phyloP scores from a whole-genome alignment of 495 filamentous ascomycete species.

The Entonaema liquescens region DNA sequence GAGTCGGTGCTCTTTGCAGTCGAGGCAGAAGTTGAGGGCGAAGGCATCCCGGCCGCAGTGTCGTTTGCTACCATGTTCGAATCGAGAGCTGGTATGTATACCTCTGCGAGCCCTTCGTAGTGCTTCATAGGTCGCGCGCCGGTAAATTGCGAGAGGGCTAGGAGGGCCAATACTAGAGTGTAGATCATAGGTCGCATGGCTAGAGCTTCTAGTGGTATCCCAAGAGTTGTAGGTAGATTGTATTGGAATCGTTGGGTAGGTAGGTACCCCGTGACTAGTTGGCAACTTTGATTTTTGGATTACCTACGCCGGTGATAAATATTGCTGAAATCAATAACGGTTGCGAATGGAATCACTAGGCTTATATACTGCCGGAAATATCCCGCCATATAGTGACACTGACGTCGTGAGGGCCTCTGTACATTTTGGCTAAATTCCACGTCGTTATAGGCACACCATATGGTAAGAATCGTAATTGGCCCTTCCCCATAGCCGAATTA shows the following conservation, averaged over 20 bases:
- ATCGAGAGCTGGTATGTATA: slow-evolving; percentile 18
- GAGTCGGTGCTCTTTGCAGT: neutral
- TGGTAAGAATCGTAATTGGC: slow-evolving; percentile 15
- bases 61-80: slow-evolving; percentile 27
- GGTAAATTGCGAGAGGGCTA: neutral
- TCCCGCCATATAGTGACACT: neutral
- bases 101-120: slow-evolving; percentile 19
- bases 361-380: slow-evolving; percentile 12
- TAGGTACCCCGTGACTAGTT: neutral
- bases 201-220: neutral
- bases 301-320: neutral
- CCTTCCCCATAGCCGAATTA: slow-evolving; percentile 16
- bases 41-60: neutral
- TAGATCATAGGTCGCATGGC: slow-evolving; percentile 3
- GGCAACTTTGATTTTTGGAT: neutral
- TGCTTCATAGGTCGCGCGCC: slow-evolving; percentile 1
- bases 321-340: neutral
- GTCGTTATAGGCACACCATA: slow-evolving; percentile 3
- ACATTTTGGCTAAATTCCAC: slow-evolving; percentile 32
- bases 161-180: neutral
- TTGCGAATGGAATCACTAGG: neutral
- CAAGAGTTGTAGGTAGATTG: neutral
- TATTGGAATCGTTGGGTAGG: neutral
- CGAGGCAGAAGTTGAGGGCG: neutral
- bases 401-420: slow-evolving; percentile 9